These are phyloP conservation scores for Rhynchospora pubera DNA, from an alignment of 176 grass and related monocot genomes.

Conservation along the genomic window DNA sequence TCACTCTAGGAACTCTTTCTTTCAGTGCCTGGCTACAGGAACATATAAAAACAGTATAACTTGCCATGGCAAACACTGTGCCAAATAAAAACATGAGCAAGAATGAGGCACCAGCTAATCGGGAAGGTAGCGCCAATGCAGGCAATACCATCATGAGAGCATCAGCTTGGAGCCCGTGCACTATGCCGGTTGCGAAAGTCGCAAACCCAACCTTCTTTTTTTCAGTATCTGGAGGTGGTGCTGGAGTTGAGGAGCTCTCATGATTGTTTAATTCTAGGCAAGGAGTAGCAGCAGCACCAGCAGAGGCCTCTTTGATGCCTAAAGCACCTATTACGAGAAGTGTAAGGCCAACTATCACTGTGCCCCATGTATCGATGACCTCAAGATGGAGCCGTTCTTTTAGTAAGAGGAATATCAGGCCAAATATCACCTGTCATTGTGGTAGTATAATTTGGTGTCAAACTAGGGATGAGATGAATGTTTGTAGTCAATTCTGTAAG, in stretches of 20 bases:
- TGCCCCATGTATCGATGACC: constrained; percentile 75
- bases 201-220: constrained; percentile 91
- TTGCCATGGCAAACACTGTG: constrained; percentile 88
- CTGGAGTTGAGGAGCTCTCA: constrained; percentile 18
- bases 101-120: constrained; percentile 74
- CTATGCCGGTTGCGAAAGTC: constrained; percentile 75
- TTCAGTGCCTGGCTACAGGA: constrained; percentile 87
- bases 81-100: constrained; percentile 85
- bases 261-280: constrained; percentile 43
- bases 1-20: constrained; percentile 85
- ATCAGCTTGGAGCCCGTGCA: constrained; percentile 90
- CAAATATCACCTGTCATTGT: constrained; percentile 66
- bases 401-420: constrained; percentile 81
- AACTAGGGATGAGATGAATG: background rate
- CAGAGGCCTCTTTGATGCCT: constrained; percentile 67
- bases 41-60: constrained; percentile 88
- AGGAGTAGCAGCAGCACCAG: constrained; percentile 45
- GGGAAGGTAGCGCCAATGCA: constrained; percentile 69
- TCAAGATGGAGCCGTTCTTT: constrained; percentile 94
- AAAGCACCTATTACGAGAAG: constrained; percentile 78
- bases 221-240: constrained; percentile 22
- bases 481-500: background rate
- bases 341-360: constrained; percentile 84
- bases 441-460: constrained; percentile 2
- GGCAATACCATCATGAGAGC: constrained; percentile 89